These are phyloP conservation scores for Pseudodiploospora longispora DNA, from an alignment of 2,329 filamentous ascomycete genomes.

Conservation along the genomic window DNA sequence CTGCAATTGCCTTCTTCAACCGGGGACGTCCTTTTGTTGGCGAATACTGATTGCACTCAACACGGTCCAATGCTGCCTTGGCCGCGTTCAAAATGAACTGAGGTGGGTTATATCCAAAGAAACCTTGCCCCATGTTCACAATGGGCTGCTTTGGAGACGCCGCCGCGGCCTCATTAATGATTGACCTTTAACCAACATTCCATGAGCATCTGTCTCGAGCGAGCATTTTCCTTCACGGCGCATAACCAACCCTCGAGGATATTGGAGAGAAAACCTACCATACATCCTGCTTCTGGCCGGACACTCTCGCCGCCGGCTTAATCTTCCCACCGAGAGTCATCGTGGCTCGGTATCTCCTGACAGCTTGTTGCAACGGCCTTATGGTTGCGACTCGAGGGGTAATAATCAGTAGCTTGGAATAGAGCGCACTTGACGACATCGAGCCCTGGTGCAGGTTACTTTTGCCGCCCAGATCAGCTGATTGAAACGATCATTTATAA, in stretches of 20 bases:
- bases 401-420: background rate
- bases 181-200: constrained; percentile 37
- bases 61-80: constrained; percentile 77
- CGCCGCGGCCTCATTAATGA: constrained; percentile 58
- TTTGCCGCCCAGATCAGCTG: no score
- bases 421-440: no score
- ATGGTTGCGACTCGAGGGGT: background rate
- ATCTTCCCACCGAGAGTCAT: constrained; percentile 39
- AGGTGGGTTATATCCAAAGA: constrained; percentile 91
- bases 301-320: constrained; percentile 42
- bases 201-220: background rate
- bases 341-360: constrained; percentile 13
- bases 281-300: constrained; percentile 43
- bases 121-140: constrained; percentile 59
- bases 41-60: constrained; percentile 98
- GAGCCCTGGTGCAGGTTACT: no score
- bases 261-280: constrained; percentile 29
- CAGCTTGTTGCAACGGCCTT: constrained; percentile 1
- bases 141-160: constrained; percentile 56
- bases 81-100: constrained; percentile 85
- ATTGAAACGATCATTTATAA: no score
- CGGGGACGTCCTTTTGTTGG: constrained; percentile 89
- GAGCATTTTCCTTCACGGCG: background rate
- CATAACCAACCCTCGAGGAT: no score
- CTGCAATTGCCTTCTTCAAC: constrained; percentile 84